Evolutionary conservation across 2,329 filamentous ascomycete genomes (phyloP).

Genomic region (Pyrenochaeta sp.): DNA sequence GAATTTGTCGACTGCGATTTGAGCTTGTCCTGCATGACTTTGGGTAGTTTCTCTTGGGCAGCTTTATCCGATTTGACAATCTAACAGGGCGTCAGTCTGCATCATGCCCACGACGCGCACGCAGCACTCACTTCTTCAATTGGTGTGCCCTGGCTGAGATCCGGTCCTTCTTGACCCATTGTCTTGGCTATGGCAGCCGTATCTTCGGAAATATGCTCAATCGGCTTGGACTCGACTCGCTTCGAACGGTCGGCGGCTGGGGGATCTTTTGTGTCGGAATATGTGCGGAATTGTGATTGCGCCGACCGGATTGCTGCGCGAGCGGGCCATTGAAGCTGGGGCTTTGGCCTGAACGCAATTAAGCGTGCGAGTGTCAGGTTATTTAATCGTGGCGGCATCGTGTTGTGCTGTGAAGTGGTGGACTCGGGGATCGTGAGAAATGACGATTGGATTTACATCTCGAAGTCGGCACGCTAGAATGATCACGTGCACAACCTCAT

Average conservation of each 20-base stretch:
- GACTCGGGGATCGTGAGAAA: conserved; percentile 19
- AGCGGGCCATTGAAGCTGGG: conserved; percentile 37
- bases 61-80: conserved; percentile 70
- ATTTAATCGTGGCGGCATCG: conserved; percentile 50
- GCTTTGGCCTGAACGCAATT: conserved; percentile 42
- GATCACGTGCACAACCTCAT: conserved; percentile 28
- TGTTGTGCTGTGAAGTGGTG: conserved; percentile 24
- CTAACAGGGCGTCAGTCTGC: conserved; percentile 49
- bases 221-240: conserved; percentile 42
- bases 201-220: conserved; percentile 71
- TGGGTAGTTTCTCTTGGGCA: conserved; percentile 67
- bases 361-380: conserved; percentile 38
- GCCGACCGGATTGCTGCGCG: conserved; percentile 27
- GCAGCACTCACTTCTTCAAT: conserved; percentile 71
- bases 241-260: conserved; percentile 40
- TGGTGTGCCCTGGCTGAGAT: conserved; percentile 70
- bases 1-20: conserved; percentile 54
- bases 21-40: conserved; percentile 69
- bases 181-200: conserved; percentile 67
- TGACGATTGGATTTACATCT: conserved; percentile 22
- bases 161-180: conserved; percentile 65
- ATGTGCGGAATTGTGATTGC: conserved; percentile 39
- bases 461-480: conserved; percentile 13
- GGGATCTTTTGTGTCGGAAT: conserved; percentile 41
- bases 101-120: no score